Conservation (phyloP, 768 basidiomycete species). For the Tulasnella sp. region DNA sequence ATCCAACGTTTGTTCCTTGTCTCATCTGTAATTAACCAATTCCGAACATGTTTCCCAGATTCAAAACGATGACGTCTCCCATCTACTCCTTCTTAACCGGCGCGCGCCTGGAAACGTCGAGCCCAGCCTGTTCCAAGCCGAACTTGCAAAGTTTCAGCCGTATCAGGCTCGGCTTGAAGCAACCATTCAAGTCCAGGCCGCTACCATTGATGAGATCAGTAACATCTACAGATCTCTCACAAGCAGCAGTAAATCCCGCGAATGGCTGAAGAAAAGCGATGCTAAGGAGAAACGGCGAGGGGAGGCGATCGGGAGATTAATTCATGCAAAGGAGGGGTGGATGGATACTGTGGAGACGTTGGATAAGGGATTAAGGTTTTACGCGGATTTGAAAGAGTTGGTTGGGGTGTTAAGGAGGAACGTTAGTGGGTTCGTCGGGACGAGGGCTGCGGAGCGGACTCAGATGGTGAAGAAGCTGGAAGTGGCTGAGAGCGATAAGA, state of each 20-base stretch:
- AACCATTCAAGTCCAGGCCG: slow-evolving; percentile 68
- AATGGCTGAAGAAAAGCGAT: slow-evolving; percentile 70
- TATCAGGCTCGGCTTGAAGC: slow-evolving; percentile 74
- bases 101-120: slow-evolving; percentile 67
- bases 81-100: slow-evolving; percentile 81
- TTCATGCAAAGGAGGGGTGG: slow-evolving; percentile 69
- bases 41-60: slow-evolving; percentile 39
- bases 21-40: neutral
- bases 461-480: slow-evolving; percentile 58
- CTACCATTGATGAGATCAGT: slow-evolving; percentile 61
- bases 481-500: slow-evolving; percentile 51
- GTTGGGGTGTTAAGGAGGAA: slow-evolving; percentile 47
- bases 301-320: slow-evolving; percentile 61
- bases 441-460: slow-evolving; percentile 61
- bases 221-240: slow-evolving; percentile 64
- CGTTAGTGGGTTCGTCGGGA: slow-evolving; percentile 49
- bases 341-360: slow-evolving; percentile 61
- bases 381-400: slow-evolving; percentile 64
- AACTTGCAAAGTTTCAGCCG: slow-evolving; percentile 91
- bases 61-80: slow-evolving; percentile 93
- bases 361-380: slow-evolving; percentile 85
- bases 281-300: slow-evolving; percentile 71
- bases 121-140: slow-evolving; percentile 78
- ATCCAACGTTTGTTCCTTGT: neutral
- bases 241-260: slow-evolving; percentile 62